phyloP scores from a whole-genome alignment of 495 filamentous ascomycete species.

The Penicillium ucsense region DNA sequence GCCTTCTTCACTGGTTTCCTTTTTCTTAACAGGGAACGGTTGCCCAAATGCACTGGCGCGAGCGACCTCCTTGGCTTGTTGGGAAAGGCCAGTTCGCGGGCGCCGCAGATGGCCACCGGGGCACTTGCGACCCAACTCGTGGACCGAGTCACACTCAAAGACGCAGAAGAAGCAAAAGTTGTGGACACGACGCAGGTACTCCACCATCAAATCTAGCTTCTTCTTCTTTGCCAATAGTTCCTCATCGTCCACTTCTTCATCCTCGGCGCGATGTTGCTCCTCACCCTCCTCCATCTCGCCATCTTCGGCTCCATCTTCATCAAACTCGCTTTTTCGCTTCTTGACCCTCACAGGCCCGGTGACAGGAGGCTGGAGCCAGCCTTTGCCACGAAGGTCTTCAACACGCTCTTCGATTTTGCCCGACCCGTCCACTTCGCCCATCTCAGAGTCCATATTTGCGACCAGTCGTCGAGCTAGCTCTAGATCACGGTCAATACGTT shows the following conservation, averaged over 20 bases:
- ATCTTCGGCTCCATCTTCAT: slow-evolving; percentile 60
- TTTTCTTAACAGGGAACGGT: slow-evolving; percentile 72
- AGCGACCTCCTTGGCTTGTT: slow-evolving; percentile 74
- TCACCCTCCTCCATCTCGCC: slow-evolving; percentile 63
- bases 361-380: slow-evolving; percentile 60
- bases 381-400: slow-evolving; percentile 62
- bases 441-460: slow-evolving; percentile 69
- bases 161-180: slow-evolving; percentile 99
- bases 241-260: slow-evolving; percentile 80
- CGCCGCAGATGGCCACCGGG: slow-evolving; percentile 92
- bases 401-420: slow-evolving; percentile 77
- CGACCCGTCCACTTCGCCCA: slow-evolving; percentile 60
- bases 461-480: slow-evolving; percentile 67
- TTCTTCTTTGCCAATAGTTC: slow-evolving; percentile 91
- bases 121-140: slow-evolving; percentile 91
- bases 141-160: slow-evolving; percentile 93
- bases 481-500: slow-evolving; percentile 78
- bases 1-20: slow-evolving; percentile 51
- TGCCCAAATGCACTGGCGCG: slow-evolving; percentile 69
- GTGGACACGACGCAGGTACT: slow-evolving; percentile 92
- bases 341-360: slow-evolving; percentile 47
- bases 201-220: slow-evolving; percentile 87
- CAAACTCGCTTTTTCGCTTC: slow-evolving; percentile 49
- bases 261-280: slow-evolving; percentile 63
- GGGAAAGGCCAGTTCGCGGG: slow-evolving; percentile 72